phyloP scores from a whole-genome alignment of 78 protist species.

The Cavenderia fasciculata region DNA sequence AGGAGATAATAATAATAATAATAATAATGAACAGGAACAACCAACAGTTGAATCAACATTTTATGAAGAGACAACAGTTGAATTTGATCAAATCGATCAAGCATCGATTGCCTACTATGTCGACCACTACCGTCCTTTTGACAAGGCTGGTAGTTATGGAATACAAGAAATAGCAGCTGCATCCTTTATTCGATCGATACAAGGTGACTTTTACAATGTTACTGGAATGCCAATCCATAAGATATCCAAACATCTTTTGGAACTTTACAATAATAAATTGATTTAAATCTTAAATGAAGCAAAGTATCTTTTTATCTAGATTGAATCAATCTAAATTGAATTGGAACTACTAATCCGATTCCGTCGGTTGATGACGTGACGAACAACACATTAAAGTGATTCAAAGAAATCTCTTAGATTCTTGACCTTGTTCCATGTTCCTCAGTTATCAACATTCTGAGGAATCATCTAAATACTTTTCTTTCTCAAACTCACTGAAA shows the following conservation, averaged over 20 bases:
- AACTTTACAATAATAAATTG: constrained; percentile 10
- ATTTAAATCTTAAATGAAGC: too few species aligned
- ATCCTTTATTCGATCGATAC: constrained; percentile 49
- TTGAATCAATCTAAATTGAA: too few species aligned
- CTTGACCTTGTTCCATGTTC: too few species aligned
- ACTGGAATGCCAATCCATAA: constrained; percentile 72
- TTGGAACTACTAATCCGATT: too few species aligned
- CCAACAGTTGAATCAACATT: background rate
- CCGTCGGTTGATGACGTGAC: too few species aligned
- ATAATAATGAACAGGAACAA: background rate
- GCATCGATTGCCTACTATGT: constrained; percentile 36
- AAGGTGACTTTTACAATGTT: constrained; percentile 70
- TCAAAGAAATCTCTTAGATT: too few species aligned
- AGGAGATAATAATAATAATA: background rate
- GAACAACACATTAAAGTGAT: too few species aligned
- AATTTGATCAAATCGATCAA: constrained; percentile 17
- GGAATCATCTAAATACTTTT: too few species aligned
- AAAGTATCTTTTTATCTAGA: too few species aligned
- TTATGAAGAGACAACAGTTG: constrained; percentile 25
- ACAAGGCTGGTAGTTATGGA: constrained; percentile 80
- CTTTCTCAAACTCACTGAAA: too few species aligned
- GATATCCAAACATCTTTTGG: constrained; percentile 15
- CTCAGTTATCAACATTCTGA: too few species aligned
- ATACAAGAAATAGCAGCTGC: constrained; percentile 69
- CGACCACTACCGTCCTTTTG: constrained; percentile 54